phyloP scores from a whole-genome alignment of 2,329 filamentous ascomycete genomes.

The Ophiostoma angusticollis region DNA sequence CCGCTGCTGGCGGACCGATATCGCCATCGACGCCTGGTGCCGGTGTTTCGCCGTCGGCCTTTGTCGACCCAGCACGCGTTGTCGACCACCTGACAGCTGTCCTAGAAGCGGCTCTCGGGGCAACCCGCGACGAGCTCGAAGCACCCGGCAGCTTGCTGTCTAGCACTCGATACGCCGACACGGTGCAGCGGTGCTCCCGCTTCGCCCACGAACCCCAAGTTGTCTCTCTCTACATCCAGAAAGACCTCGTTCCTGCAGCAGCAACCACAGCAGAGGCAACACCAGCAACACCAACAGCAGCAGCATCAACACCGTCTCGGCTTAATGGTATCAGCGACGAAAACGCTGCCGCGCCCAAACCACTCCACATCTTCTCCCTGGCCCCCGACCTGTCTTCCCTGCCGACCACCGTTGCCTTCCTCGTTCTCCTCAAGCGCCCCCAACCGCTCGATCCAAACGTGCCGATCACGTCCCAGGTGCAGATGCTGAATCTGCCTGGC shows the following conservation, averaged over 20 bases:
- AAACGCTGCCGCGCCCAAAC: constrained; percentile 2
- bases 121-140: constrained; percentile 66
- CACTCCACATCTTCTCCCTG: constrained; percentile 59
- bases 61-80: constrained; percentile 54
- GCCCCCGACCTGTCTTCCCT: constrained; percentile 71
- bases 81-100: constrained; percentile 61
- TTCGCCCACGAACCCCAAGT: constrained; percentile 83
- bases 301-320: too few species aligned
- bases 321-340: constrained; percentile 39
- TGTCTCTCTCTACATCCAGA: constrained; percentile 79
- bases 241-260: constrained; percentile 36
- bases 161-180: constrained; percentile 57
- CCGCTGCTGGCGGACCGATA: constrained; percentile 5
- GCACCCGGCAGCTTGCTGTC: constrained; percentile 73
- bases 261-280: not conserved
- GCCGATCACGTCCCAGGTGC: constrained; percentile 77
- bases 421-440: constrained; percentile 82
- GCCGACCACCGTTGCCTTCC: constrained; percentile 67
- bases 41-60: constrained; percentile 30
- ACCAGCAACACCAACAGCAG: not conserved
- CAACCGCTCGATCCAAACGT: constrained; percentile 73
- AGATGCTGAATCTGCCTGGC: constrained; percentile 84
- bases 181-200: constrained; percentile 71
- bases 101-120: constrained; percentile 61
- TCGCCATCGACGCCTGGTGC: not conserved